phyloP scores from a whole-genome alignment of 768 basidiomycete genomes.

The Boletus eberwhitei region DNA sequence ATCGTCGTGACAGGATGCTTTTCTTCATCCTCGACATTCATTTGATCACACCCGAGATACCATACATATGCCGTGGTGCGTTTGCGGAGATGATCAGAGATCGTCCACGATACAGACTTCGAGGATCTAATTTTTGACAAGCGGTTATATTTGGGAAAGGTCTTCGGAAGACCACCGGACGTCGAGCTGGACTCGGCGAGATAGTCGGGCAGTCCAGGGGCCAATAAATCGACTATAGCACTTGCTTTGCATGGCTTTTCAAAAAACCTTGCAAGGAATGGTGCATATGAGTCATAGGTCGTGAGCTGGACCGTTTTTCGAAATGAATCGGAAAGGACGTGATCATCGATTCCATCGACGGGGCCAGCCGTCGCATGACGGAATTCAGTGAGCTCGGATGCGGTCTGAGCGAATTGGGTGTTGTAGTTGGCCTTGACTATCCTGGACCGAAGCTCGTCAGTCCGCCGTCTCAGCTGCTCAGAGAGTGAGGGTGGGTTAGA shows the following conservation, averaged over 20 bases:
- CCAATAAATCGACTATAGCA: slow-evolving; percentile 7
- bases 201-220: slow-evolving; percentile 21
- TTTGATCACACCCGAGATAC: neutral
- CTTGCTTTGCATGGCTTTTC: slow-evolving; percentile 4
- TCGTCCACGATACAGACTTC: neutral
- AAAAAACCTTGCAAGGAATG: slow-evolving; percentile 6
- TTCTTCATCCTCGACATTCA: neutral
- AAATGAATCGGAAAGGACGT: slow-evolving; percentile 4
- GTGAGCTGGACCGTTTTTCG: slow-evolving; percentile 10
- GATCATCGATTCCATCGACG: neutral
- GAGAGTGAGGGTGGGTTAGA: neutral
- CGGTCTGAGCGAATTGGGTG: slow-evolving; percentile 2
- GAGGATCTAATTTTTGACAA: neutral
- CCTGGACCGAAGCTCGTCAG: neutral
- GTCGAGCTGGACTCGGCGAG: slow-evolving; percentile 17
- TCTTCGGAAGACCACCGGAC: slow-evolving; percentile 14
- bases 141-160: slow-evolving; percentile 7
- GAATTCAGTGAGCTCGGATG: slow-evolving; percentile 5
- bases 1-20: neutral
- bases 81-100: neutral
- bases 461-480: neutral
- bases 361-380: neutral
- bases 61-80: slow-evolving; percentile 4
- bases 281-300: slow-evolving; percentile 15
- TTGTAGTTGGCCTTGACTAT: slow-evolving; percentile 1